These are phyloP conservation scores for Solanum hybrid DNA, from an alignment of 305 asterid species.

Conservation along the genomic window DNA sequence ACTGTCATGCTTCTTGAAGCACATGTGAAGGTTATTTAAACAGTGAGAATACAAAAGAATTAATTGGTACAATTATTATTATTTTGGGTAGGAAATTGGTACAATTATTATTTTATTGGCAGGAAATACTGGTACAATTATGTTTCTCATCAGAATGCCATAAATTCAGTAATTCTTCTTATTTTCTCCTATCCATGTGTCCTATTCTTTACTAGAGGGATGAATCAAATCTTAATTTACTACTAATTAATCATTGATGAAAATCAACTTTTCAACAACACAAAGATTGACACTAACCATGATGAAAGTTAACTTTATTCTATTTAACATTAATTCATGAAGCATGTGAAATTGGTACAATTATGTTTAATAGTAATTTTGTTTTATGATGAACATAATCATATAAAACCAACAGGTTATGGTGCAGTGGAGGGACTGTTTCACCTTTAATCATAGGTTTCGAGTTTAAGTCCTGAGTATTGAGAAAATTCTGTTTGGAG, in stretches of 20 bases:
- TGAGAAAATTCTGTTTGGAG: no score
- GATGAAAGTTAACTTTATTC: neutral
- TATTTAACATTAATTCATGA: neutral
- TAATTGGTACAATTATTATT: neutral
- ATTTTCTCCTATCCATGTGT: neutral
- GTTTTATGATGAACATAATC: neutral
- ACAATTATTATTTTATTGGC: neutral
- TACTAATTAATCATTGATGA: neutral
- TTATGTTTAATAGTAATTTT: neutral
- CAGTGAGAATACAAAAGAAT: neutral
- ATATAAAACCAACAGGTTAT: neutral
- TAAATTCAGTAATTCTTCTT: neutral
- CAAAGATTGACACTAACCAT: neutral
- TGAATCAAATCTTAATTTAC: neutral
- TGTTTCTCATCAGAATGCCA: neutral
- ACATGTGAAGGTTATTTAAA: neutral
- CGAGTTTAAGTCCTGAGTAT: accelerated
- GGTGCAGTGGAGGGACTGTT: accelerated
- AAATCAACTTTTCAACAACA: neutral
- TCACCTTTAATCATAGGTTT: no score
- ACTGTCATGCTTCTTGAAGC: neutral
- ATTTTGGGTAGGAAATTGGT: neutral
- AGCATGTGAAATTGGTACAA: neutral
- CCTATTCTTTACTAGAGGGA: neutral
- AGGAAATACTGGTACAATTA: neutral